A percentile compares a stretch with the other conserved stretches of the same genome.
phyloP scores from a whole-genome alignment of 2,329 filamentous ascomycete species.

The Beauveria pseudobassiana region DNA sequence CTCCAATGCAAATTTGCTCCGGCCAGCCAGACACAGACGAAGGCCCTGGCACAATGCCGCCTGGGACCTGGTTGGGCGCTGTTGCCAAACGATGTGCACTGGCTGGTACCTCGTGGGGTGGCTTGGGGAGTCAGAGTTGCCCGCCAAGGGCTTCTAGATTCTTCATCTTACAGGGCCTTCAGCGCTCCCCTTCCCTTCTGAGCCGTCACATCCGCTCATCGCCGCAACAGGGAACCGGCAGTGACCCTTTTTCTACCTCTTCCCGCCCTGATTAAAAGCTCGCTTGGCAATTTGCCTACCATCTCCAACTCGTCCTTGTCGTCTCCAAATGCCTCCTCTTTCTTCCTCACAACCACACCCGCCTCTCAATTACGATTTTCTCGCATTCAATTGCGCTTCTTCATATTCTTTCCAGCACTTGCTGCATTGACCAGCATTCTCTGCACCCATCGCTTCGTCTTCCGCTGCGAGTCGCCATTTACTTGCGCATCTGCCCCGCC shows the following conservation, averaged over 20 bases:
- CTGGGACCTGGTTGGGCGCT: neutral
- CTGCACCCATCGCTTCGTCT: neutral
- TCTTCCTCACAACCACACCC: neutral
- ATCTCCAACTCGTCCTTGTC: conserved; percentile 4
- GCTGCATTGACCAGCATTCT: neutral
- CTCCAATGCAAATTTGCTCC: conserved; percentile 2
- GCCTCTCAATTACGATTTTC: neutral
- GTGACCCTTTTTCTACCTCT: neutral
- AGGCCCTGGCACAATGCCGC: neutral
- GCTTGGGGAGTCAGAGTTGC: neutral
- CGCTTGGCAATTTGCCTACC: neutral
- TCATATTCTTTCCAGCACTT: neutral
- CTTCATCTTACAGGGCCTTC: neutral
- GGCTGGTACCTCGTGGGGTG: neutral
- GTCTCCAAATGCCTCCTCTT: neutral
- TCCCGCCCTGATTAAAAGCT: neutral
- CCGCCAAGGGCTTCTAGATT: too few species aligned
- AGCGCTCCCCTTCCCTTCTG: neutral
- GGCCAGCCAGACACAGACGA: neutral
- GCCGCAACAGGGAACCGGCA: neutral
- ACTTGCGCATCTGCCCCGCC: conserved; percentile 3
- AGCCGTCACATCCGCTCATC: neutral
- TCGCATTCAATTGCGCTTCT: neutral
- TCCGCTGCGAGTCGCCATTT: neutral
- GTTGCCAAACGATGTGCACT: too few species aligned